Percentiles rank a stretch among this genome's conserved stretches.
These are phyloP conservation scores for Kockovaella imperatae DNA, from an alignment of 768 basidiomycete genomes.

Conservation along the genomic window DNA sequence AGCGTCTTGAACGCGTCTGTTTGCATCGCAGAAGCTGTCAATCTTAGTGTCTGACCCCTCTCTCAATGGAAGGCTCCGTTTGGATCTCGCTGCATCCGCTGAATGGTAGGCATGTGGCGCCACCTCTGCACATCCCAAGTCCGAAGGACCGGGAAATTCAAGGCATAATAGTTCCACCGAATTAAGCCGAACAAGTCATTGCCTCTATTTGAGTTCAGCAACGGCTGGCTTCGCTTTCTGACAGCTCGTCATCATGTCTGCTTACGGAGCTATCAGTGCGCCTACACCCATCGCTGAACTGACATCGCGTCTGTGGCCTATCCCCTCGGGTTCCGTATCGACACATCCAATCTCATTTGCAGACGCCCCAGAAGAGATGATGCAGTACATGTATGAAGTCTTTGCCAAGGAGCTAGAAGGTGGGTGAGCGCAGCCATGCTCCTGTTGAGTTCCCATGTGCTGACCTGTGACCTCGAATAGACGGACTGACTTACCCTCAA, in stretches of 20 bases:
- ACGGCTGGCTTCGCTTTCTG: no score
- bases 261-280: constrained; percentile 60
- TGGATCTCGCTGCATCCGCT: no score
- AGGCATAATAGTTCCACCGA: no score
- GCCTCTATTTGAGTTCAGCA: no score
- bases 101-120: no score
- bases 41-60: no score
- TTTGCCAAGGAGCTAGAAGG: constrained; percentile 69
- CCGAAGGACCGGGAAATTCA: no score
- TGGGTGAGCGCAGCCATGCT: constrained; percentile 10
- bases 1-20: no score
- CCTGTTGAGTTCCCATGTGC: neutral
- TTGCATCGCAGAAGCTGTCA: no score
- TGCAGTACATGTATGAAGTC: constrained; percentile 55
- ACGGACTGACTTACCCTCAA: constrained; percentile 77
- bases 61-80: no score
- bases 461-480: constrained; percentile 8
- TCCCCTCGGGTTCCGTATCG: constrained; percentile 44
- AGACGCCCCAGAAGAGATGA: constrained; percentile 50
- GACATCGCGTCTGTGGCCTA: constrained; percentile 50
- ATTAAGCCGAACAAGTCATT: no score
- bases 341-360: constrained; percentile 53
- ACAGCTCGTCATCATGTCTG: constrained; percentile 60
- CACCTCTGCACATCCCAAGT: no score
- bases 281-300: constrained; percentile 35